phyloP scores from a whole-genome alignment of 805 yeast species.

The Millerago galiae region DNA sequence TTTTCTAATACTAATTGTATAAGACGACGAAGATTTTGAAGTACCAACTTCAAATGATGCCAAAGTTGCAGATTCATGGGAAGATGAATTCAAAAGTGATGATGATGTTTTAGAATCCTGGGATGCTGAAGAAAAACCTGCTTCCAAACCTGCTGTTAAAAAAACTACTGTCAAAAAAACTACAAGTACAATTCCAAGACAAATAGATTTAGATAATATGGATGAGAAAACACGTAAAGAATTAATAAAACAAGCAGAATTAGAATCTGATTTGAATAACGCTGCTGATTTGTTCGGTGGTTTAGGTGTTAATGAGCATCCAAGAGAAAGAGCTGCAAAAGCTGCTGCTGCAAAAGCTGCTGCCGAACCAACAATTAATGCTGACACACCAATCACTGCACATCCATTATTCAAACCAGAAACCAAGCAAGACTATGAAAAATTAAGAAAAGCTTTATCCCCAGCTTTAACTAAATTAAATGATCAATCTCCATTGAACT shows the following conservation, averaged over 20 bases:
- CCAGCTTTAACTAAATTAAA: conserved; percentile 56
- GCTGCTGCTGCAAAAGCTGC: conserved; percentile 30
- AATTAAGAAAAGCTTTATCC: conserved; percentile 64
- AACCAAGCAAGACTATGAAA: conserved; percentile 72
- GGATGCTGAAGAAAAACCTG: conserved; percentile 77
- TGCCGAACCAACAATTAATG: conserved; percentile 28
- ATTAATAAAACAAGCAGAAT: conserved; percentile 71
- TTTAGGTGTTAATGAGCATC: conserved; percentile 44
- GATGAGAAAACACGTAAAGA: conserved; percentile 73
- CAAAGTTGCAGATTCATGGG: conserved; percentile 68
- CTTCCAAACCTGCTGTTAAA: conserved; percentile 24
- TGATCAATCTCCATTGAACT: conserved; percentile 56
- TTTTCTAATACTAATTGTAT: background rate
- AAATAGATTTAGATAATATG: conserved; percentile 54
- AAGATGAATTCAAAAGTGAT: conserved; percentile 61
- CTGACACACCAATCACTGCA: conserved; percentile 58
- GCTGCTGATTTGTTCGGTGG: conserved; percentile 92
- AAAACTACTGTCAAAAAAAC: conserved; percentile 16
- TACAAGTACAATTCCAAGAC: conserved; percentile 18
- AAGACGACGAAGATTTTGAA: conserved; percentile 87
- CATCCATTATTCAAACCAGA: conserved; percentile 85
- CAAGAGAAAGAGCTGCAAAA: conserved; percentile 33
- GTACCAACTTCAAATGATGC: conserved; percentile 48
- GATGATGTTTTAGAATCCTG: conserved; percentile 84
- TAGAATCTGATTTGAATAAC: conserved; percentile 80